Conservation (phyloP, 2,329 filamentous ascomycete species). For the Colletotrichum kahawae region DNA sequence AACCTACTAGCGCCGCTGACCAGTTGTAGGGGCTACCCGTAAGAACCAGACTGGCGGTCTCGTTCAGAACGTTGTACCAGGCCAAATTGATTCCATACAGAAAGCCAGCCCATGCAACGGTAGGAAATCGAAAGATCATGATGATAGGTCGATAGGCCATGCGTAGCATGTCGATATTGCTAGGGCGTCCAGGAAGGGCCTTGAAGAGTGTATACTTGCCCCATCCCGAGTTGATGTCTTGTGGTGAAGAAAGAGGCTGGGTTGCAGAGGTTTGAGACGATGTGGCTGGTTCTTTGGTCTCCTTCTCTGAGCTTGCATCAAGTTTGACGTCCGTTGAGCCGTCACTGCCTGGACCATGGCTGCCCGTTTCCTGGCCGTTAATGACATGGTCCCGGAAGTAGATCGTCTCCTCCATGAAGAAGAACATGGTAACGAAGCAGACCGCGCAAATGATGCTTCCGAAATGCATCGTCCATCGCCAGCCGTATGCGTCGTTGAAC, state of each 20-base stretch:
- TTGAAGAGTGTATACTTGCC: neutral
- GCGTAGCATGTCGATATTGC: neutral
- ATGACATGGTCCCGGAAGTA: neutral
- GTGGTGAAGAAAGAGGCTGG: neutral
- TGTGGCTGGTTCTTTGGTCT: rapidly evolving
- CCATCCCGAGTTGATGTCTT: neutral
- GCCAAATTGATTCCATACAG: neutral
- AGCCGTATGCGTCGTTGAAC: neutral
- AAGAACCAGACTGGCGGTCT: neutral
- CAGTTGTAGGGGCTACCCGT: neutral
- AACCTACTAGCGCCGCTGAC: neutral
- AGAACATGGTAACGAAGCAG: neutral
- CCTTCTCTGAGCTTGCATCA: neutral
- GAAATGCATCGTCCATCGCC: neutral
- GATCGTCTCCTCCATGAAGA: neutral
- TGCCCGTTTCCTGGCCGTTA: neutral
- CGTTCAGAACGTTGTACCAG: neutral
- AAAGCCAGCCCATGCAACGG: neutral
- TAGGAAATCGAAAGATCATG: neutral
- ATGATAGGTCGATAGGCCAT: neutral
- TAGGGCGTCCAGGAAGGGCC: neutral
- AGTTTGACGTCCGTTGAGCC: neutral
- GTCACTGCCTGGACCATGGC: neutral
- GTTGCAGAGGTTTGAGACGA: neutral
- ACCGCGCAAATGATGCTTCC: neutral